phyloP scores from a whole-genome alignment of 345 rosid species.

The Turnera subulata region DNA sequence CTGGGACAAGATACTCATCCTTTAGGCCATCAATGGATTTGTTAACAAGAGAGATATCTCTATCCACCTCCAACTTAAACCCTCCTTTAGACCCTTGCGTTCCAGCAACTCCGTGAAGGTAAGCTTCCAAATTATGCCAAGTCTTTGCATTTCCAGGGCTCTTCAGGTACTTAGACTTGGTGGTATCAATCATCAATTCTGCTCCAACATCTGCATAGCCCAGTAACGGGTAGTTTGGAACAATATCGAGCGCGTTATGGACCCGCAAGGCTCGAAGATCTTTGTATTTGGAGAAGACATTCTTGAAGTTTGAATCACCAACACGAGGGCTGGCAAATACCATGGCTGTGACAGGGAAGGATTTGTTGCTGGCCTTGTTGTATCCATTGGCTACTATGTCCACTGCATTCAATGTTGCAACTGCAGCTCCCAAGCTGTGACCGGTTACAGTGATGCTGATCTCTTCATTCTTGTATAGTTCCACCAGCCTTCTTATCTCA shows the following conservation, averaged over 20 bases:
- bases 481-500: conserved; percentile 46
- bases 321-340: conserved; percentile 49
- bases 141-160: conserved; percentile 38
- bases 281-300: conserved; percentile 34
- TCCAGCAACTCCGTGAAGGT: conserved; percentile 80
- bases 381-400: conserved; percentile 42
- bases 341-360: conserved; percentile 49
- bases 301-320: conserved; percentile 46
- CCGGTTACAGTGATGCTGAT: conserved; percentile 53
- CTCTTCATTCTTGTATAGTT: conserved; percentile 49
- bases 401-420: conserved; percentile 46
- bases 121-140: conserved; percentile 63
- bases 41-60: conserved; percentile 58
- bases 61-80: conserved; percentile 52
- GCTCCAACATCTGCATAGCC: conserved; percentile 67
- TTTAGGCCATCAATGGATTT: conserved; percentile 48
- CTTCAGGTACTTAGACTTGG: conserved; percentile 56
- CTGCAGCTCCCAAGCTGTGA: conserved; percentile 59
- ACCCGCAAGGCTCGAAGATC: conserved; percentile 48
- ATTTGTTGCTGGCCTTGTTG: conserved; percentile 15
- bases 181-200: conserved; percentile 57
- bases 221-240: conserved; percentile 59
- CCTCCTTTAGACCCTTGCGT: conserved; percentile 52
- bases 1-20: conserved; percentile 57
- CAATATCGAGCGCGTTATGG: conserved; percentile 48